Evolutionary conservation across 108 stramenopile genomes (phyloP), one percentile per base, ranked within the genome.

Genomic region (Epithemia pelagica): DNA sequence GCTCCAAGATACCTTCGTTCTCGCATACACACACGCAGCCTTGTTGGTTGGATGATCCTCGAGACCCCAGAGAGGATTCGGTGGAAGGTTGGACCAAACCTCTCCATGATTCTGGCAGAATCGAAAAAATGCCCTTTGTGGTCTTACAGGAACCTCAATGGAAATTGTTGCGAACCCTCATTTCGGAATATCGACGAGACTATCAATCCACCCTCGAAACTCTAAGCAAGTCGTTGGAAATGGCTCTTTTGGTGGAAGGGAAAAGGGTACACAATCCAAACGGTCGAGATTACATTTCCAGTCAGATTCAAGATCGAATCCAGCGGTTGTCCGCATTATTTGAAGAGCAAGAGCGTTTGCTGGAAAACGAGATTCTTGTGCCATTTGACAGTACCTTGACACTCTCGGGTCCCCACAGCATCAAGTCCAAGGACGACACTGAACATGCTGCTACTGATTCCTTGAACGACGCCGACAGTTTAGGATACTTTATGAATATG

Each of bases 211-310:
- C 67, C 18, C 56, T 83, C 3, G 29, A 58, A 37, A 73, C 64
- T 58, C 54, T 80, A 29, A 78, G 82, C 66, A 59, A 56, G 23
- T 32, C 67, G 18, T 64, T 80, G 70, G 70, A 79, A 27, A 28
- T 54, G 15, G 76, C 75, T 21, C 46, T 66, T 18, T 21, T 25
- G 18, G 54, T 57, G 19, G 75, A 82, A 67, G 37, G 37, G 10
- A 46, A 46, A 15, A n/a, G n/a, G n/a, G n/a, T n/a, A n/a, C n/a
- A n/a, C n/a, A 46, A 46, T 15, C 5, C 5, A 15, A 46, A 15
- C 5, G 37, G 37, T 15, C 27, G 8, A 22, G 58, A 54, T 54
- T 8, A 28, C 25, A 19, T 24, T 28, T 0, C 66, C 66, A 30
- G 15, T n/a, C 28, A 52, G 3, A 29, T 57, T 30, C 51, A 72